Conservation (phyloP, 2,329 filamentous ascomycete species). For the Ophiostoma sp. region DNA sequence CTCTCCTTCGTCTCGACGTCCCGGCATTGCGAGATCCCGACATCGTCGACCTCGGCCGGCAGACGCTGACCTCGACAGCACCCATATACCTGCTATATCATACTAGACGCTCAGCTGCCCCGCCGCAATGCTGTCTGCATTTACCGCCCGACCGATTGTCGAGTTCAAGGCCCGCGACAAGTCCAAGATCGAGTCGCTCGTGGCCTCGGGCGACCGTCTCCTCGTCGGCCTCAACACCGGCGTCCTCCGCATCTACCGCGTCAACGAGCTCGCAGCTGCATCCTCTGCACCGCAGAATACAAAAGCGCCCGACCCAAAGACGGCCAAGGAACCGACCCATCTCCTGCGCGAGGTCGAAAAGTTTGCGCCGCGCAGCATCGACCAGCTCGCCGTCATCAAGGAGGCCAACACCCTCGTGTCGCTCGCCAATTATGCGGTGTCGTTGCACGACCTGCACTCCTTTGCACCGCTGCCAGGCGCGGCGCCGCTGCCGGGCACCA, state of each 20-base stretch:
- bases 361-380: slow-evolving; percentile 83
- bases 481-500: slow-evolving; percentile 68
- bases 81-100: neutral
- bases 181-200: slow-evolving; percentile 91
- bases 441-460: slow-evolving; percentile 79
- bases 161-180: slow-evolving; percentile 95
- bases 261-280: slow-evolving; percentile 59
- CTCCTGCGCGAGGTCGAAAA: slow-evolving; percentile 87
- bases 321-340: slow-evolving; percentile 54
- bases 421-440: slow-evolving; percentile 82
- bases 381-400: slow-evolving; percentile 92
- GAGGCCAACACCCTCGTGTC: slow-evolving; percentile 89
- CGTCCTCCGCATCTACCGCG: slow-evolving; percentile 79
- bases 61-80: neutral
- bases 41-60: slow-evolving; percentile 7
- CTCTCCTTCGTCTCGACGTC: neutral
- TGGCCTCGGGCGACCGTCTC: slow-evolving; percentile 87
- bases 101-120: slow-evolving; percentile 22
- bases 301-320: slow-evolving; percentile 32
- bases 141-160: slow-evolving; percentile 91
- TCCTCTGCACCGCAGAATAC: slow-evolving; percentile 21
- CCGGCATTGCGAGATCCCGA: neutral
- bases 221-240: slow-evolving; percentile 90
- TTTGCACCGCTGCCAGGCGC: slow-evolving; percentile 67
- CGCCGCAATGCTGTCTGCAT: slow-evolving; percentile 85